Conservation (phyloP, 106 monocot genomes). For the Dendrobium nobile region DNA sequence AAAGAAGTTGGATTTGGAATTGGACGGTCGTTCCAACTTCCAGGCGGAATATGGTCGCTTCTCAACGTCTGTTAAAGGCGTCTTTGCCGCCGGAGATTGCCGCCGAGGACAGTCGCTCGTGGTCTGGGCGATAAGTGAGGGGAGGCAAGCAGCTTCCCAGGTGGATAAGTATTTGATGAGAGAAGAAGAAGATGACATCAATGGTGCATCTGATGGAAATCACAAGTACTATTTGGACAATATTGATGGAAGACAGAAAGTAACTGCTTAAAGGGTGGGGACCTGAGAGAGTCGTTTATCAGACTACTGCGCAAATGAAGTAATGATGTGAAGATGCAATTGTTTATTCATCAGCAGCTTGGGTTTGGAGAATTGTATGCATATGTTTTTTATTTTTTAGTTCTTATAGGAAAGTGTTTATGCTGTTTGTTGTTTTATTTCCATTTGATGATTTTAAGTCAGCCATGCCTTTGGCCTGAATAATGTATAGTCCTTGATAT, state of each 20-base stretch:
- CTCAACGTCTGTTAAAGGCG: constrained; percentile 73
- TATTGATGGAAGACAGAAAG: constrained; percentile 20
- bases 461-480: background rate
- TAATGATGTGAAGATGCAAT: background rate
- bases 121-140: constrained; percentile 96
- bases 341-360: background rate
- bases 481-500: background rate
- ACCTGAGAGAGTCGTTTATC: too few relatives aligned
- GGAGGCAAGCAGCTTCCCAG: constrained; percentile 75
- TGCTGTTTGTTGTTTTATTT: background rate
- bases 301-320: too few relatives aligned
- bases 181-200: constrained; percentile 13
- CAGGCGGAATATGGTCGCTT: constrained; percentile 83
- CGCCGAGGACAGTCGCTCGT: constrained; percentile 91
- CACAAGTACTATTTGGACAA: constrained; percentile 13
- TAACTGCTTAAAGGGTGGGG: constrained; percentile 18
- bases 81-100: constrained; percentile 96
- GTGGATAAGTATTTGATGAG: constrained; percentile 71
- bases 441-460: background rate
- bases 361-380: background rate
- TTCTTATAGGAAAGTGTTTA: background rate
- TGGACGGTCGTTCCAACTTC: constrained; percentile 83
- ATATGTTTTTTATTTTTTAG: background rate
- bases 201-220: background rate
- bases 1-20: constrained; percentile 67